phyloP scores from a whole-genome alignment of 2,329 filamentous ascomycete genomes.

The Lachnellula cervina region DNA sequence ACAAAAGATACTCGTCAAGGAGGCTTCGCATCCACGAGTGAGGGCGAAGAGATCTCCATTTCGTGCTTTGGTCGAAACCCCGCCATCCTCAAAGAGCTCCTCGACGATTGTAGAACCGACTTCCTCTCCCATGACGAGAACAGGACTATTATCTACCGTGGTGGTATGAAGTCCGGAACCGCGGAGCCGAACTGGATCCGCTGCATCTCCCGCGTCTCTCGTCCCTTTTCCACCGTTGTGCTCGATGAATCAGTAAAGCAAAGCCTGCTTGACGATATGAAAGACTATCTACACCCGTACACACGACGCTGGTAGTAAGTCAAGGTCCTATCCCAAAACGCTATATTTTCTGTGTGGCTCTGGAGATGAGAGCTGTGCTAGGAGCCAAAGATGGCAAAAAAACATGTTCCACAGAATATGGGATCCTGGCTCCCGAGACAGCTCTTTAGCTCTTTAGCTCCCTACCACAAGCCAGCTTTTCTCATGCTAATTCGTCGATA shows the following conservation, averaged over 20 bases:
- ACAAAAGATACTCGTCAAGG: slow-evolving; percentile 42
- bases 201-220: slow-evolving; percentile 53
- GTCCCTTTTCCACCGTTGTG: slow-evolving; percentile 62
- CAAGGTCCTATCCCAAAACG: too few relatives aligned
- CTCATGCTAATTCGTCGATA: too few relatives aligned
- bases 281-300: slow-evolving; percentile 57
- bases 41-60: slow-evolving; percentile 55
- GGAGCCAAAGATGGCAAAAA: too few relatives aligned
- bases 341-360: too few relatives aligned
- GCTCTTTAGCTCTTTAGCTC: too few relatives aligned
- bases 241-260: slow-evolving; percentile 57
- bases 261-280: slow-evolving; percentile 54
- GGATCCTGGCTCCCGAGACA: too few relatives aligned
- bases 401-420: too few relatives aligned
- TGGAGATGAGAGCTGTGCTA: too few relatives aligned
- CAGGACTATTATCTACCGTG: slow-evolving; percentile 63
- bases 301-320: slow-evolving; percentile 66
- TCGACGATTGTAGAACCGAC: slow-evolving; percentile 51
- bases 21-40: slow-evolving; percentile 39
- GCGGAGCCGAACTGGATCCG: slow-evolving; percentile 53
- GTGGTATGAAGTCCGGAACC: slow-evolving; percentile 38
- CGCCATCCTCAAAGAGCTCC: slow-evolving; percentile 54
- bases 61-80: slow-evolving; percentile 59
- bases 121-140: slow-evolving; percentile 54
- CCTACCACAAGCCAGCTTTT: too few relatives aligned